Conservation (phyloP, 768 basidiomycete genomes). For the Leucocoprinus birnbaumii region DNA sequence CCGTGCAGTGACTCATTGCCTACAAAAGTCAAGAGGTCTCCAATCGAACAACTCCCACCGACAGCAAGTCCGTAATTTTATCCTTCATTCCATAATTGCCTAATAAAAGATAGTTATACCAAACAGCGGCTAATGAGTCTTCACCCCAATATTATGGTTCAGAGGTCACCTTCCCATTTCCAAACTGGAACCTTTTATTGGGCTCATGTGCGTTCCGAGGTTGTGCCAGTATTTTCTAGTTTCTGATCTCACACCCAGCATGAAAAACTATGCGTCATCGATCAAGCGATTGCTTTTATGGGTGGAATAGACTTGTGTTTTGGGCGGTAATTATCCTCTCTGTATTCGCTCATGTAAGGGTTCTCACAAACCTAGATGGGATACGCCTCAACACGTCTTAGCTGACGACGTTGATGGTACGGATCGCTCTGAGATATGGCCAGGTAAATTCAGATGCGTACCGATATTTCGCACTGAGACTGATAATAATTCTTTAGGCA, state of each 20-base stretch:
- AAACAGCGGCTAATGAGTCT: slow-evolving; percentile 78
- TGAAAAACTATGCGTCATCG: slow-evolving; percentile 97
- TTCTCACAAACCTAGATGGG: slow-evolving; percentile 62
- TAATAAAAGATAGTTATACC: slow-evolving; percentile 52
- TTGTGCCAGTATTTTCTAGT: neutral
- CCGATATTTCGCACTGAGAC: neutral
- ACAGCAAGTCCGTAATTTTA: slow-evolving; percentile 70
- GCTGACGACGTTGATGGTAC: slow-evolving; percentile 75
- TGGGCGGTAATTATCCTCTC: slow-evolving; percentile 49
- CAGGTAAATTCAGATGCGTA: slow-evolving; percentile 45
- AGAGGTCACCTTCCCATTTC: slow-evolving; percentile 96
- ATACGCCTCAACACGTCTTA: slow-evolving; percentile 91
- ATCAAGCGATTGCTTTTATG: slow-evolving; percentile 97
- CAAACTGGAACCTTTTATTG: slow-evolving; percentile 97
- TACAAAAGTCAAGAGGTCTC: slow-evolving; percentile 90
- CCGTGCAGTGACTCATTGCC: slow-evolving; percentile 8
- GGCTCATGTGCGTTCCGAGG: slow-evolving; percentile 74
- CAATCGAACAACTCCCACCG: slow-evolving; percentile 88
- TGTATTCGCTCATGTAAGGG: neutral
- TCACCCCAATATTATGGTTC: slow-evolving; percentile 93
- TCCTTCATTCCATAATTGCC: neutral
- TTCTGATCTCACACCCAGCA: slow-evolving; percentile 51
- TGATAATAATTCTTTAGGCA: slow-evolving; percentile 47
- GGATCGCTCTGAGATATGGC: slow-evolving; percentile 79
- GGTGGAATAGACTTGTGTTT: slow-evolving; percentile 95